Percentiles rank a stretch among this genome's conserved stretches.
These are phyloP conservation scores for Saksenaea oblongispora DNA, from an alignment of 371 early-diverging fungal species.

Conservation along the genomic window DNA sequence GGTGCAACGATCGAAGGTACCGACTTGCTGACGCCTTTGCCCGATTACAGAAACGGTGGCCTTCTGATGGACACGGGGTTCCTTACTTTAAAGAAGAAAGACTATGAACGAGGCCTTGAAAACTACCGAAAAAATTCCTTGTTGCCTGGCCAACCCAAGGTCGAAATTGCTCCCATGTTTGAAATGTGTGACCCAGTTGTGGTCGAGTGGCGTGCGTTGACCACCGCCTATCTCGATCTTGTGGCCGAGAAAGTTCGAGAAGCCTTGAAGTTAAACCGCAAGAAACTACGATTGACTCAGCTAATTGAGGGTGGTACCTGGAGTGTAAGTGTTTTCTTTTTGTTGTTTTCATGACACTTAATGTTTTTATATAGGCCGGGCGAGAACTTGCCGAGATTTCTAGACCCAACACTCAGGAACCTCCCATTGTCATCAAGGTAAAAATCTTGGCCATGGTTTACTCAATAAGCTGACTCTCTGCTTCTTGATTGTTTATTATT, in stretches of 20 bases:
- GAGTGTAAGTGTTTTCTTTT: conserved; percentile 53
- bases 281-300: conserved; percentile 74
- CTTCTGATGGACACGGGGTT: conserved; percentile 52
- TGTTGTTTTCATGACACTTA: conserved; percentile 9
- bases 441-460: not conserved
- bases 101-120: conserved; percentile 47
- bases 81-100: conserved; percentile 37
- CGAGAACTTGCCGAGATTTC: conserved; percentile 82
- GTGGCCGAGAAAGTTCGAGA: conserved; percentile 72
- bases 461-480: too few relatives aligned
- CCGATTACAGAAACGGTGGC: conserved; percentile 91
- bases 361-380: conserved; percentile 61
- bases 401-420: conserved; percentile 78
- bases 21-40: conserved; percentile 81
- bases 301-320: conserved; percentile 91
- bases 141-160: conserved; percentile 44
- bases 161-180: conserved; percentile 70
- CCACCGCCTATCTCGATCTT: conserved; percentile 81
- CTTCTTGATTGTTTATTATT: too few relatives aligned
- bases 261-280: conserved; percentile 56
- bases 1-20: conserved; percentile 67
- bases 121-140: conserved; percentile 48
- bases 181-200: conserved; percentile 82
- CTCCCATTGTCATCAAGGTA: conserved; percentile 81
- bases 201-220: conserved; percentile 93